Base-by-base conservation (phyloP, 805 yeast species). In the Scheffersomyces coipomensis region DNA sequence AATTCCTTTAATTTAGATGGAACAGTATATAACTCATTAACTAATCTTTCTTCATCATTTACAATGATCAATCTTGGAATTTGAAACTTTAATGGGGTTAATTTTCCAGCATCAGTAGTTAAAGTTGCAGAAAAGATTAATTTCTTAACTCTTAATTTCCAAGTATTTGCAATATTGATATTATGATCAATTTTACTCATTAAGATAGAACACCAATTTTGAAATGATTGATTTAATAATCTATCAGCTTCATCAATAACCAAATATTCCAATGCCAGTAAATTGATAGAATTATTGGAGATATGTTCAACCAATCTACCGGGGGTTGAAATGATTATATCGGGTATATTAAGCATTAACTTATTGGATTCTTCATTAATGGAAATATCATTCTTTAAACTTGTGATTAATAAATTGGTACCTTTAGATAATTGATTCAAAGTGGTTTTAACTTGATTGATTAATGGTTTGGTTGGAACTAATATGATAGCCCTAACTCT, bases 91-190 rank as follows among this genome's bases (percentile, higher is more conserved):
- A 93, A 71, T 33, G 79, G 76, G 7, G 91, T 75, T 40, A 93
- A 66, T 55, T 86, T 88, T 21, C 93, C 96, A 0, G 97, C 87
- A 58, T 90, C 95, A 2, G 97, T 83, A 3, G 97, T 88, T 38
- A 93, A 73, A 0, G 99, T 93, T 6, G 99, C 99, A 35, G 95
- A 83, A 55, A 93, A 88, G 3, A 93, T 74, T 58, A 91, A 71
- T 49, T 90, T 65, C 66, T 83, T 55, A 62, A 81, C 60, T 35
- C 58, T 60, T 27, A 66, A 39, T 9, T 45, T 45, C 66, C 75
- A 76, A 15, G 36, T 41, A 23, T 57, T 48, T 16, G 68, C 59
- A 2, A 66, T 51, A 33, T 54, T 55, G 4, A 29, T 30, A 19
- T 38, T 29, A 13, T 31, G n/a, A 22, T 48, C 58, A 39, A 73